Evolutionary conservation across 805 yeast species (phyloP), one percentile per base, ranked within the genome.

Genomic region (Zygoascus biomembranicola): DNA sequence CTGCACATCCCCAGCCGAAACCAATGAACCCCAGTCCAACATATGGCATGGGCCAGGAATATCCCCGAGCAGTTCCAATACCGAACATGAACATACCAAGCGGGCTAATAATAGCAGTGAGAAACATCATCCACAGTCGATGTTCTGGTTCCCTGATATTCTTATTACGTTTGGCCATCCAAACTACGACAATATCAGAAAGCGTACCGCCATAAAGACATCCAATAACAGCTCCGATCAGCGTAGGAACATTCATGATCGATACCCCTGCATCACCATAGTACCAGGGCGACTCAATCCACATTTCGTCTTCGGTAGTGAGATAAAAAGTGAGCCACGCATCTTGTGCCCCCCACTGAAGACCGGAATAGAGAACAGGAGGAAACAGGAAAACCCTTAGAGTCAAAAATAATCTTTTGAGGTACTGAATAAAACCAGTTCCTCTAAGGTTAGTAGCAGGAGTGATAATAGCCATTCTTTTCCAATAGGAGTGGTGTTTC

Each of bases 321-420:
- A 86, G 67, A 66, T 85, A 86, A 62, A 86, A 85, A 0, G 90
- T 80, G 58, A 85, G 73, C 63, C 84, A 82, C 0, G 89, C 86
- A 63, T 84, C 88, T 65, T 85, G 92, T 53, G 82, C 73, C 43
- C 92, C 92, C 92, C 92, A 86, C 57, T 85, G 79, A n/a, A 80
- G 62, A 26, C 85, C 85, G 11, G 79, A 74, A 72, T 80, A 83
- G 11, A 82, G 60, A 2, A 82, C 81, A 8, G 78, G 72, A 2
- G 87, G 85, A 52, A 69, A 67, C 1, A 57, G 43, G 11, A 66
- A 61, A 2, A 67, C 70, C 14, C 65, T 59, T 54, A 76, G 72
- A 47, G 71, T 71, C 2, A 71, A 66, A 73, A 75, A 72, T 18
- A 85, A 69, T 49, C 84, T 77, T 51, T 72, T 65, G 57, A 78